phyloP scores from a whole-genome alignment of 148 eudicot genomes.

The Nepenthes gracilis region DNA sequence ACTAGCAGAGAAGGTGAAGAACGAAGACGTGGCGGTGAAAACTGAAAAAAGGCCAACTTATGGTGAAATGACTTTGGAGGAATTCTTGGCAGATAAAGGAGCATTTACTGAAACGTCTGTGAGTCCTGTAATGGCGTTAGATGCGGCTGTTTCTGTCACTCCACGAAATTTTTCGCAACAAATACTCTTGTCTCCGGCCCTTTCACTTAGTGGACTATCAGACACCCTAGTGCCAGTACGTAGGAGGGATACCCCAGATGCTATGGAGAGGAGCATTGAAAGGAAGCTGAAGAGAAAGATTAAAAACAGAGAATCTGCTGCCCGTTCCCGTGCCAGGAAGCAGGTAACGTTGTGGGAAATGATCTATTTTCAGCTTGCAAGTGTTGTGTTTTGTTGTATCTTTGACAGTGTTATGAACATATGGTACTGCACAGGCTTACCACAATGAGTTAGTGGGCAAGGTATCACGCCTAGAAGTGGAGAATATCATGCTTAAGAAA shows the following conservation, averaged over 20 bases:
- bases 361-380: neutral
- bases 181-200: conserved; percentile 34
- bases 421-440: conserved; percentile 44
- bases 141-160: conserved; percentile 18
- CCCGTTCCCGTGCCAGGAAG: conserved; percentile 83
- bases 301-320: conserved; percentile 86
- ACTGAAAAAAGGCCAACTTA: conserved; percentile 36
- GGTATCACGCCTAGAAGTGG: conserved; percentile 65
- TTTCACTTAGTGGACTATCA: conserved; percentile 27
- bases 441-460: conserved; percentile 70
- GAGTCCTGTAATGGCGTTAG: conserved; percentile 26
- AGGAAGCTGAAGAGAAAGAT: conserved; percentile 67
- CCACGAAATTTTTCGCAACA: conserved; percentile 24
- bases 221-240: conserved; percentile 28
- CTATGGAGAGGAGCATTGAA: conserved; percentile 35
- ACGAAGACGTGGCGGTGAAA: conserved; percentile 13
- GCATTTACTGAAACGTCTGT: conserved; percentile 32
- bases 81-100: conserved; percentile 61
- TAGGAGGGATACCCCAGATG: conserved; percentile 25
- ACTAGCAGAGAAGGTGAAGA: conserved; percentile 14
- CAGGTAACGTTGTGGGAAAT: conserved; percentile 25
- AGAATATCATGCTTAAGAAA: conserved; percentile 59
- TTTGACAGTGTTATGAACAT: conserved; percentile 1
- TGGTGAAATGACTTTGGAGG: conserved; percentile 65
- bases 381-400: neutral